phyloP scores from a whole-genome alignment of 2,329 filamentous ascomycete species.

The Elsinoe fawcettii region DNA sequence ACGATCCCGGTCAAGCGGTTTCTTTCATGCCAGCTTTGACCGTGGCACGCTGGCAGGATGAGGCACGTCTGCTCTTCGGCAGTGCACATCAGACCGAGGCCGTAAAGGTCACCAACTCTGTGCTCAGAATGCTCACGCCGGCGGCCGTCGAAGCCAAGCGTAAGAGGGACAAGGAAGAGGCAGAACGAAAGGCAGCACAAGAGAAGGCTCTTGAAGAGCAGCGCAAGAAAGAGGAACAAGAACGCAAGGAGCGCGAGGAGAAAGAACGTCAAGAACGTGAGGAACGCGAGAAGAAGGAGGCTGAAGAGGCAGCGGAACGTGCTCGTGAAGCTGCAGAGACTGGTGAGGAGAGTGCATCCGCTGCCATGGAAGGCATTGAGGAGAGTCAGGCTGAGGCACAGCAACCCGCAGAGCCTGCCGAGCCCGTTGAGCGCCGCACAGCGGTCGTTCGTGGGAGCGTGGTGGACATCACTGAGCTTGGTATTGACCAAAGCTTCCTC shows the following conservation, averaged over 20 bases:
- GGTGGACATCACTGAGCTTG: conserved; percentile 86
- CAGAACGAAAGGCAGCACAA: conserved; percentile 59
- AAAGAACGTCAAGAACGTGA: conserved; percentile 44
- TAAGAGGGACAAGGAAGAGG: conserved; percentile 58
- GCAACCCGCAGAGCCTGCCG: conserved; percentile 40
- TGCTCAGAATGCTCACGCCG: conserved; percentile 69
- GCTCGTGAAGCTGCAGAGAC: conserved; percentile 28
- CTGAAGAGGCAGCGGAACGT: conserved; percentile 32
- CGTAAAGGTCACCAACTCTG: conserved; percentile 56
- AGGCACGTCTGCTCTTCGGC: conserved; percentile 79
- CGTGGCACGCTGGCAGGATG: conserved; percentile 74
- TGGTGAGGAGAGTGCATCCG: conserved; percentile 30
- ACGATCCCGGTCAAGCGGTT: conserved; percentile 65
- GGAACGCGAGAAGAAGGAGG: conserved; percentile 42
- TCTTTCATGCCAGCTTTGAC: conserved; percentile 67
- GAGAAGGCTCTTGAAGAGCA: conserved; percentile 56
- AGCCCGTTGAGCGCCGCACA: conserved; percentile 52
- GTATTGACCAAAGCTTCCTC: conserved; percentile 90
- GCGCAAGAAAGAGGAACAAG: conserved; percentile 51
- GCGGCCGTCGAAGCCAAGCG: conserved; percentile 76
- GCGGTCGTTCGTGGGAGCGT: conserved; percentile 80
- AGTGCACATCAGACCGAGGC: conserved; percentile 60
- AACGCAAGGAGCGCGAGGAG: conserved; percentile 49
- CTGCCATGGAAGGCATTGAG: conserved; percentile 70
- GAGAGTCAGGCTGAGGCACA: conserved; percentile 31